Base-by-base conservation (phyloP, 1,284 basidiomycete genomes). In the Sporisorium graminicola region DNA sequence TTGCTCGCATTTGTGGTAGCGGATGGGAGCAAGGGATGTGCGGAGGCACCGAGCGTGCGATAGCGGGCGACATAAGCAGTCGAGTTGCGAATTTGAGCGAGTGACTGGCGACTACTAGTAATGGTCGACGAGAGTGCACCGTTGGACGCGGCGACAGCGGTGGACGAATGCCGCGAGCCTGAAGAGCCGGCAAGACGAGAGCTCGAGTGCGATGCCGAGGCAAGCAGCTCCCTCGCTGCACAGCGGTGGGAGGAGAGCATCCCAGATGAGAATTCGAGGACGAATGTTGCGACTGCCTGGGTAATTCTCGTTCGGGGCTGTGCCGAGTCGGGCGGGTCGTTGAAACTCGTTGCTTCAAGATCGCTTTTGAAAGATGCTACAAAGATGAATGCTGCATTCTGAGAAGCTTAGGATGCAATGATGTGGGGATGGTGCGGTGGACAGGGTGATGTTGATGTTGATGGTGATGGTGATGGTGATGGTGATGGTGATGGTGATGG, bases 31-130 rank as follows among this genome's bases (percentile, higher is more conserved):
- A 76, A 40, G 0, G 74, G 74, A 56, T 67, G 65, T 3, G 61
- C 46, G 1, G 69, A 72, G 29, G 68, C 56, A 9, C 65, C 69
- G 24, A 76, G 62, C 10, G 74, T 76, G 35, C 74, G 65, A 31
- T 76, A 76, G 13, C 74, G 59, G 5, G 69, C 68, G 24, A 76
- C 69, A 14, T 76, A 76, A 12, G 65, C 74, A 24, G 59, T 64
- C 18, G 73, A 71, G 42, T 76, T 65, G 24, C 74, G 68, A 18
- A 76, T 71, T 55, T 76, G 68, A 13, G 74, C 74, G 9, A 76
- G 62, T 16, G 74, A 43, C 18, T 62, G 50, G 6, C 62, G 35
- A 24, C 65, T 63, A 58, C 10, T 53, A 24, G 62, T 61, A 18
- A 58, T 40, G 24, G 51, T 57, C 16, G 57, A 18, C 14, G 67